Conservation (phyloP, 148 eudicot genomes). For the Nyssa sinensis region DNA sequence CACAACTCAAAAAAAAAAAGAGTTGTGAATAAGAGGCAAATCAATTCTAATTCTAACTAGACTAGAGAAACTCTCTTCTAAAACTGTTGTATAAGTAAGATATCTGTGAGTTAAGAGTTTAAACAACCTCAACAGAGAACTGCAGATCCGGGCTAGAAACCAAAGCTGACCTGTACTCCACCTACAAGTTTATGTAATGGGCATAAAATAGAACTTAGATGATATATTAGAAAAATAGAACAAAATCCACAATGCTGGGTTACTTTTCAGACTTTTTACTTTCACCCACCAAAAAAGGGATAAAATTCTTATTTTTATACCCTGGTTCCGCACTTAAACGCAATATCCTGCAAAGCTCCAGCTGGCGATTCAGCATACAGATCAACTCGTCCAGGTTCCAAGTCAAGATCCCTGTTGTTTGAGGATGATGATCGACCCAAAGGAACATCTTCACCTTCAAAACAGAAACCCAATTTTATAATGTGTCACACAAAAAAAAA, state of each 20-base stretch:
- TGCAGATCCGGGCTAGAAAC: constrained; percentile 53
- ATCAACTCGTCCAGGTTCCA: constrained; percentile 48
- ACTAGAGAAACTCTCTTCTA: neutral
- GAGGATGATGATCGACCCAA: constrained; percentile 52
- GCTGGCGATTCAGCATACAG: constrained; percentile 51
- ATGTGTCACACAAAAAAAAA: too few species aligned
- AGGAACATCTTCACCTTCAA: constrained; percentile 63
- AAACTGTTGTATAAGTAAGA: neutral
- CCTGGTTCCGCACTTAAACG: constrained; percentile 81
- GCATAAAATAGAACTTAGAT: constrained; percentile 38
- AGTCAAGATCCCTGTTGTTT: constrained; percentile 54
- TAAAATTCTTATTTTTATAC: constrained; percentile 28
- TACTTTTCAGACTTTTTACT: neutral
- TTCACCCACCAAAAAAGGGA: neutral
- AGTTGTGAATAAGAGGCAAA: neutral
- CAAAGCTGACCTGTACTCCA: constrained; percentile 63
- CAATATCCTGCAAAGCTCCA: constrained; percentile 84
- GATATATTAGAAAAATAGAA: neutral
- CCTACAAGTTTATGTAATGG: constrained; percentile 39
- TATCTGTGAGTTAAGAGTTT: constrained; percentile 7
- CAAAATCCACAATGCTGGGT: neutral
- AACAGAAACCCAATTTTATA: neutral
- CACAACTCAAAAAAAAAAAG: too few species aligned
- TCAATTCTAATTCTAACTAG: neutral
- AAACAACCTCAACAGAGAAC: constrained; percentile 48